These are phyloP conservation scores for Lipomyces yamadae DNA, from an alignment of 805 yeast genomes.

Conservation along the genomic window DNA sequence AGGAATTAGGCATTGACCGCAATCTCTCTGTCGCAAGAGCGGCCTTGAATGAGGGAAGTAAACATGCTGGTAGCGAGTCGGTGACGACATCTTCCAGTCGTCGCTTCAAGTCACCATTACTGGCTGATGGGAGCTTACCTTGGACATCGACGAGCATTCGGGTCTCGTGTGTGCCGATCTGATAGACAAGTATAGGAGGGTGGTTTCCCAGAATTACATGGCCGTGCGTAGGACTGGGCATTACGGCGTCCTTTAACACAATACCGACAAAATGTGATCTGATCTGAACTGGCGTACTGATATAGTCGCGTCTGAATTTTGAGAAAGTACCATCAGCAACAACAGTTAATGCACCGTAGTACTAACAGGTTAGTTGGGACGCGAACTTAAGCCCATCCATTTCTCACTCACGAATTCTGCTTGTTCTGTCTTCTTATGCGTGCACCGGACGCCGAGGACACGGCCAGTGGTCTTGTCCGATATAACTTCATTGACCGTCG, in stretches of 20 bases:
- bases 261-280: conserved; percentile 89
- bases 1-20: conserved; percentile 93
- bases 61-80: conserved; percentile 66
- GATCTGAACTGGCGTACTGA: conserved; percentile 65
- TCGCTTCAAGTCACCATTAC: conserved; percentile 58
- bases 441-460: conserved; percentile 75
- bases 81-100: conserved; percentile 67
- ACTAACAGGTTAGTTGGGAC: conserved; percentile 40
- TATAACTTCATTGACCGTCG: conserved; percentile 73
- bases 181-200: conserved; percentile 88
- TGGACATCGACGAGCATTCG: conserved; percentile 88
- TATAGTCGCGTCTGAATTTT: conserved; percentile 78
- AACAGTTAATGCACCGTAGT: conserved; percentile 67
- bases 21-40: conserved; percentile 67
- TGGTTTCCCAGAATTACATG: conserved; percentile 87
- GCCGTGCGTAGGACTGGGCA: conserved; percentile 79
- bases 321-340: conserved; percentile 95
- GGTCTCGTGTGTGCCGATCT: conserved; percentile 79
- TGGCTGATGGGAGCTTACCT: conserved; percentile 69
- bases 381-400: neutral
- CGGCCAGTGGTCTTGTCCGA: conserved; percentile 57
- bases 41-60: conserved; percentile 67
- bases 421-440: conserved; percentile 43
- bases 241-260: conserved; percentile 69
- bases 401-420: conserved; percentile 47